Conservation (phyloP, 768 basidiomycete species). For the Gymnopilus dilepis region DNA sequence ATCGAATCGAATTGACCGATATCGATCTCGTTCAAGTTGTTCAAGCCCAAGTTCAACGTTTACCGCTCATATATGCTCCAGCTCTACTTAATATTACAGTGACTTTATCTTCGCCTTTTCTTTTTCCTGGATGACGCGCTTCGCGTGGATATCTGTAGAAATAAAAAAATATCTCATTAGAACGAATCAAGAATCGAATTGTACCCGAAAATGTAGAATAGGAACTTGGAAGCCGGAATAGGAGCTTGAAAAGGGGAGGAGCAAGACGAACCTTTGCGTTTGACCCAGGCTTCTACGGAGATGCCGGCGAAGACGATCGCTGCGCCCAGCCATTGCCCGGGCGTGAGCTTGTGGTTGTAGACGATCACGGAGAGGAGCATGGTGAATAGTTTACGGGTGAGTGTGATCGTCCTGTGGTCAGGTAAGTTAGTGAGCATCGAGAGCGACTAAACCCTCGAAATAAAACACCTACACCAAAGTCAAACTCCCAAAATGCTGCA, state of each 20-base stretch:
- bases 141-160: slow-evolving; percentile 73
- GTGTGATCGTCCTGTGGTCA: slow-evolving; percentile 79
- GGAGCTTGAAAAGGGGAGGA: slow-evolving; percentile 11
- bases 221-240: no score
- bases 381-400: slow-evolving; percentile 96
- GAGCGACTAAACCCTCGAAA: not conserved
- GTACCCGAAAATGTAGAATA: no score
- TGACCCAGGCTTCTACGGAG: slow-evolving; percentile 90
- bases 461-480: slow-evolving; percentile 70
- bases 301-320: slow-evolving; percentile 95
- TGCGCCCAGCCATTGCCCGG: slow-evolving; percentile 93
- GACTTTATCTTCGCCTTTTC: slow-evolving; percentile 85
- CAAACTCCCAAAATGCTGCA: slow-evolving; percentile 89
- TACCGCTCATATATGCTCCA: slow-evolving; percentile 20
- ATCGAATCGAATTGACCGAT: slow-evolving; percentile 20
- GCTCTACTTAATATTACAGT: slow-evolving; percentile 48
- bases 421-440: slow-evolving; percentile 14
- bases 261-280: slow-evolving; percentile 72
- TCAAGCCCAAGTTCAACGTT: no score
- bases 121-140: slow-evolving; percentile 80
- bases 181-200: no score
- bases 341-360: slow-evolving; percentile 84
- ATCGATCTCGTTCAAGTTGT: no score
- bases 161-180: slow-evolving; percentile 5
- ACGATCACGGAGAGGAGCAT: slow-evolving; percentile 95